phyloP scores from a whole-genome alignment of 345 rosid genomes.

The Bruguiera parviflora region DNA sequence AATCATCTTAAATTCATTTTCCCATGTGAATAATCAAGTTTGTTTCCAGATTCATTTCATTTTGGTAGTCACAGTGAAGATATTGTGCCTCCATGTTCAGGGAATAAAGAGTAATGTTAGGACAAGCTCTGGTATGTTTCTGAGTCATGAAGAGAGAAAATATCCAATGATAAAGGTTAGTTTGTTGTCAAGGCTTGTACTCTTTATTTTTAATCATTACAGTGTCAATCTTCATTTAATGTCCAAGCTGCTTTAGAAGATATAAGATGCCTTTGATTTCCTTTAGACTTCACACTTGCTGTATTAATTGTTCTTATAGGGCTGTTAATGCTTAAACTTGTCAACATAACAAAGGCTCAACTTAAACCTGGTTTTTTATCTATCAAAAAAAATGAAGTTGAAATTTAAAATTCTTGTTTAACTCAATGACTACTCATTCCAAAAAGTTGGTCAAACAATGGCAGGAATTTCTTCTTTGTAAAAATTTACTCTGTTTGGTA shows the following conservation, averaged over 20 bases:
- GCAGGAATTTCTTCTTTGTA: too few relatives aligned
- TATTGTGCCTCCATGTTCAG: slow-evolving; percentile 29
- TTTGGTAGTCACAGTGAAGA: neutral
- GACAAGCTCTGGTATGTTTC: slow-evolving; percentile 97
- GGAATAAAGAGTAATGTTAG: slow-evolving; percentile 89
- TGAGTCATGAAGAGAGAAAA: slow-evolving; percentile 59
- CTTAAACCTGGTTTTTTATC: too few relatives aligned
- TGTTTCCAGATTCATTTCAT: too few relatives aligned
- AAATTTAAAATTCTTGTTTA: too few relatives aligned
- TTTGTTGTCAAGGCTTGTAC: slow-evolving; percentile 9
- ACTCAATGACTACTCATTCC: too few relatives aligned
- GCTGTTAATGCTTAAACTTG: neutral
- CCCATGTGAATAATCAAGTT: too few relatives aligned
- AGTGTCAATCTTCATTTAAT: slow-evolving; percentile 1
- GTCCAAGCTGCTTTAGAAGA: slow-evolving; percentile 6
- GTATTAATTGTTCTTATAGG: neutral
- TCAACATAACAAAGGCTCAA: neutral
- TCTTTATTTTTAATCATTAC: slow-evolving; percentile 4
- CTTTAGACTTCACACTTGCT: neutral
- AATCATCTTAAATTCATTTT: too few relatives aligned
- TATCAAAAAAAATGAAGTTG: too few relatives aligned
- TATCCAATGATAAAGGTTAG: slow-evolving; percentile 82
- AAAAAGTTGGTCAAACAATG: too few relatives aligned
- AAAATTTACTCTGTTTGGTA: too few relatives aligned
- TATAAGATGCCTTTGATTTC: neutral